Evolutionary conservation across 1,139 yeast genomes (phyloP), one percentile per base, ranked within the genome.

Genomic region (Pichia sp.): DNA sequence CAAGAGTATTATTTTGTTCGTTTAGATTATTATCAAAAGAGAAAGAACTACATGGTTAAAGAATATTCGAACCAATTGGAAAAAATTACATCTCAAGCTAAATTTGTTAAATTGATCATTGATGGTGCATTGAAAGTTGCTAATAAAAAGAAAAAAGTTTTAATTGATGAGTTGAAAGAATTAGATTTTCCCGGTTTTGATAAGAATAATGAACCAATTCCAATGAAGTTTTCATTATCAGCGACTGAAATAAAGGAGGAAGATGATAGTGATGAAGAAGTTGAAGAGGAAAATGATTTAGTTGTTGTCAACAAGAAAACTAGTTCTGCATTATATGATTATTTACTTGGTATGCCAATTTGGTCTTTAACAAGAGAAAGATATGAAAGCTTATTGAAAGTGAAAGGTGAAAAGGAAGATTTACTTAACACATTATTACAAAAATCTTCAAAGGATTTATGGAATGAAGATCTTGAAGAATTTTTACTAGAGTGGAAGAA

Each of bases 321-420:
- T 5, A 60, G 73, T 15, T 73, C 74, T 59, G 73, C 85, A 50
- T 72, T 86, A 51, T 79, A 77, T 64, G 95, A 86, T 60, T 86
- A 86, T 57, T 71, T 86, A 54, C 70, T 86, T 48, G 90, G 92
- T 47, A 86, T 94, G 96, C 79, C 90, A 36, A 82, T 94, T 58
- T 89, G 97, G 95, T 83, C 96, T 29, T 78, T 92, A 62, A 90
- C 98, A 1, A 75, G 75, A 53, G 99, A 94, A 68, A 76, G 95
- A 57, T 92, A 89, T 62, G 92, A 88, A 59, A 82, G 78, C 58
- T 71, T 92, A 53, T 69, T 89, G 58, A 73, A 74, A 46, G 95
- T 89, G 64, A 76, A 80, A 55, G 87, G 79, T 46, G 80, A 70
- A 30, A 85, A 83, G 62, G 94, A 89, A 62, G 71, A 67, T 12